A percentile compares a stretch with the other conserved stretches of the same genome.
These are phyloP conservation scores for Euphorbia lathyris DNA, from an alignment of 345 rosid species.

Conservation along the genomic window DNA sequence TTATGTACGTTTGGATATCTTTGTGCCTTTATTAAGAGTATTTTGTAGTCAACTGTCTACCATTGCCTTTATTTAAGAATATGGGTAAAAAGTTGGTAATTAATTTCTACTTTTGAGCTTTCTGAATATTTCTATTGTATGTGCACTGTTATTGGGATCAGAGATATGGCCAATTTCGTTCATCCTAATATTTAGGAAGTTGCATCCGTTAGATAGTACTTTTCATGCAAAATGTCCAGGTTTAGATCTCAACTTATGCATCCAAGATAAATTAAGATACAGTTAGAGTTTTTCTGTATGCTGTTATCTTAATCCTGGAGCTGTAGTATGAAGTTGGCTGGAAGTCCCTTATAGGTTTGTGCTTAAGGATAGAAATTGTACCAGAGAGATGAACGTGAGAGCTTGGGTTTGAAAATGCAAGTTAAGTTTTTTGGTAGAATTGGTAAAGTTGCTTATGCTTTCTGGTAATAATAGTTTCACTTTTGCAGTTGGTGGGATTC, in stretches of 20 bases:
- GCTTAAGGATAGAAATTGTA: neutral
- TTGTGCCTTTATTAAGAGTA: neutral
- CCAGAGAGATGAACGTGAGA: neutral
- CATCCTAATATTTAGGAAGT: neutral
- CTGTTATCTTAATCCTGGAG: neutral
- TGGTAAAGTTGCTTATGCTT: slow-evolving; percentile 4
- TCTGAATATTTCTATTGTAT: neutral
- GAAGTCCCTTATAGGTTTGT: neutral
- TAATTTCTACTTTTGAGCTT: neutral
- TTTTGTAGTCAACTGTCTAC: neutral
- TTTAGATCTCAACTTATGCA: slow-evolving; percentile 6
- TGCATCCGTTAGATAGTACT: neutral
- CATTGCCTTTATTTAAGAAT: neutral
- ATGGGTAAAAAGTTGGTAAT: neutral
- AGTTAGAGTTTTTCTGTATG: neutral
- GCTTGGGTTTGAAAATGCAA: neutral
- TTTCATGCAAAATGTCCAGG: neutral
- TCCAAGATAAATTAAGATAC: neutral
- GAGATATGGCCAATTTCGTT: neutral
- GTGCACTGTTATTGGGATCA: neutral
- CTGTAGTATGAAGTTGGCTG: neutral
- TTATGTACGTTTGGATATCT: neutral
- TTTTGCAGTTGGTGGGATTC: neutral
- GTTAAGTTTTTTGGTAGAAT: neutral
- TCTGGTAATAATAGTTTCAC: neutral